Conservation (phyloP, 139 green algal species). For the Coelastrella sp. region DNA sequence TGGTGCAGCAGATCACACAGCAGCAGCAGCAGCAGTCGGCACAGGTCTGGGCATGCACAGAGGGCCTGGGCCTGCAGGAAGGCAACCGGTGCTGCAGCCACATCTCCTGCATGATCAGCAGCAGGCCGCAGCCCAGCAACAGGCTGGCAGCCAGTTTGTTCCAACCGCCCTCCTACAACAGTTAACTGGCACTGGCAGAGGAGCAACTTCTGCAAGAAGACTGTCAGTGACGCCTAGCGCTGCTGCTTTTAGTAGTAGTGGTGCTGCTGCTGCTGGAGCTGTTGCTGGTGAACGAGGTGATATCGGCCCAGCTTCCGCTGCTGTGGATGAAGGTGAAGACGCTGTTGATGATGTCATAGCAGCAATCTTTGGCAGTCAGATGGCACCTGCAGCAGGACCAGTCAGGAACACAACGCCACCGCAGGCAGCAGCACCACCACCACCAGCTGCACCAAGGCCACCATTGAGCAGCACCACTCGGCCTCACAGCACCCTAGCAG, state of each 20-base stretch:
- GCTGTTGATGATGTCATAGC: constrained; percentile 9
- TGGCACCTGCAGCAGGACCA: neutral
- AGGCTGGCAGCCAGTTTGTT: neutral
- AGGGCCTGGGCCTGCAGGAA: neutral
- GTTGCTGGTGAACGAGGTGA: neutral
- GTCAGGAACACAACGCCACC: neutral
- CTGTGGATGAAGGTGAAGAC: neutral
- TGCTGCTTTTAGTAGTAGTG: neutral
- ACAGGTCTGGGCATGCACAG: no score
- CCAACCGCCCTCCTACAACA: neutral
- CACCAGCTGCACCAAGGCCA: neutral
- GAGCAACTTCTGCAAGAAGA: neutral
- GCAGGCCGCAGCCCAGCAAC: neutral
- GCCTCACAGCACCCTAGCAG: no score
- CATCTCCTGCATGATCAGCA: neutral
- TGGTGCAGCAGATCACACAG: neutral
- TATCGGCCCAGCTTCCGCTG: neutral
- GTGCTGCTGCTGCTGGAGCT: neutral
- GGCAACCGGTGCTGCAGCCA: neutral
- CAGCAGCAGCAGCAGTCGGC: neutral
- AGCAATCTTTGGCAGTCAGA: constrained; percentile 29
- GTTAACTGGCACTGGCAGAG: no score
- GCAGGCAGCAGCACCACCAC: neutral
- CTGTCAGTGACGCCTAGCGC: neutral
- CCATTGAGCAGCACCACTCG: neutral